These are phyloP conservation scores for Aspergillus mulundensis DNA, from an alignment of 495 filamentous ascomycete genomes.

Conservation along the genomic window DNA sequence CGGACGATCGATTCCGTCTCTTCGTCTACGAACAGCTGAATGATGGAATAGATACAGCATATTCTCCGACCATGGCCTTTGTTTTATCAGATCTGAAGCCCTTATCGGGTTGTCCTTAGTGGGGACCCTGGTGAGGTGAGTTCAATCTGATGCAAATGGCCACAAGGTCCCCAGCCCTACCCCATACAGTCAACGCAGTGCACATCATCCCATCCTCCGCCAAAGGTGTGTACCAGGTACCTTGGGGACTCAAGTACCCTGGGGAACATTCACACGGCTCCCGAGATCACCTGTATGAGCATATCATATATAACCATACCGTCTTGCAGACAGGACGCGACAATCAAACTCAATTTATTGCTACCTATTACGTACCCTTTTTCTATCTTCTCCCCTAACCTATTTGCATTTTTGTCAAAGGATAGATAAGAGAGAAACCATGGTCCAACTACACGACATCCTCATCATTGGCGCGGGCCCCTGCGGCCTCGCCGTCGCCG, in stretches of 20 bases:
- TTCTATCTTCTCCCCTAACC: too few species aligned
- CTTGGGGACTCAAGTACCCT: conserved; percentile 1
- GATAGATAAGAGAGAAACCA: background rate
- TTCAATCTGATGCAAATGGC: background rate
- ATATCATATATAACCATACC: background rate
- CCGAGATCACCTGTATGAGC: background rate
- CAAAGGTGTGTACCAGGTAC: background rate
- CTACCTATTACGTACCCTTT: too few species aligned
- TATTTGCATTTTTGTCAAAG: too few species aligned
- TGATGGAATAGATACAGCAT: too few species aligned
- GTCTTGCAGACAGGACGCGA: background rate
- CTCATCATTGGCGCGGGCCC: conserved; percentile 62
- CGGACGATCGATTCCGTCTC: too few species aligned
- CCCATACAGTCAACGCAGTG: background rate
- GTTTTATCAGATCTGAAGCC: too few species aligned
- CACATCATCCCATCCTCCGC: background rate
- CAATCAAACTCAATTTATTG: background rate
- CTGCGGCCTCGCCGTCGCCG: conserved; percentile 57
- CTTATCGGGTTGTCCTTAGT: background rate
- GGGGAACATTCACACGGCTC: background rate
- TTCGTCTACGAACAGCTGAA: too few species aligned
- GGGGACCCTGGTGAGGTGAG: background rate
- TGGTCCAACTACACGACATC: conserved; percentile 38
- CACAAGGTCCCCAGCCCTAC: background rate
- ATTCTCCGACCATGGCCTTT: too few species aligned